Base-by-base conservation (phyloP, 2,329 filamentous ascomycete species). In the Clarireedia paspali region DNA sequence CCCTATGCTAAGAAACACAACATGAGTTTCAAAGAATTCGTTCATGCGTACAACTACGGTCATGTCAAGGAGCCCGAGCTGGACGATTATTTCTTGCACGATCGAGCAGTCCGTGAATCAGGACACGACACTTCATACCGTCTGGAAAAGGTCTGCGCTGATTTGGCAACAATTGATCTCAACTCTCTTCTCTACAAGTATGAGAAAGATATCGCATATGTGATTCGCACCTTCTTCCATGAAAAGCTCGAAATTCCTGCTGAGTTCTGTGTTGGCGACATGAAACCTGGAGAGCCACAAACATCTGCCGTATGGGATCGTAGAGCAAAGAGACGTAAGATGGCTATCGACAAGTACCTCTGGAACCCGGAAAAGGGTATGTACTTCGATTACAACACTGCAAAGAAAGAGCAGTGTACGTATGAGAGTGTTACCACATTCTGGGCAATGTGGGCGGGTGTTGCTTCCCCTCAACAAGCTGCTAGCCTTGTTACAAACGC, bases 121-220 rank as follows among this genome's bases (percentile, higher is more conserved):
- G 94, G 94, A 12, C 94, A 99, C 71, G 94, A 99, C 70, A 99
- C 94, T 2, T 89, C 89, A 15, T 97, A 97, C 73, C 89, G 94
- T 17, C 79, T 99, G 20, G 94, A 97, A 73, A 86, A 84, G 47
- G 80, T 95, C 24, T 91, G 88, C 65, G 94, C 89, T 10, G 84
- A 96, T 68, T 77, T 97, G 26, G 94, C 91, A 10, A 96, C 91
- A 0, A 89, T 97, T 57, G 94, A 99, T 68, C 79, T 97, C 55
- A 97, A 99, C 74, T 94, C 91, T 27, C 78, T 96, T 30, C 76
- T 99, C 27, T 99, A 94, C 81, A 97, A 97, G 73, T 97, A 97
- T 68, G 94, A 99, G 73, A 85, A 85, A 30, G 94, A 99, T 67
- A 96, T 99, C 69, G 86, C 89, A 2, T 84, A 88, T 59, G 87